Percentiles rank a stretch among this genome's conserved stretches.
Conservation (phyloP, 2,329 filamentous ascomycete species). For the Pochonia chlamydosporia region DNA sequence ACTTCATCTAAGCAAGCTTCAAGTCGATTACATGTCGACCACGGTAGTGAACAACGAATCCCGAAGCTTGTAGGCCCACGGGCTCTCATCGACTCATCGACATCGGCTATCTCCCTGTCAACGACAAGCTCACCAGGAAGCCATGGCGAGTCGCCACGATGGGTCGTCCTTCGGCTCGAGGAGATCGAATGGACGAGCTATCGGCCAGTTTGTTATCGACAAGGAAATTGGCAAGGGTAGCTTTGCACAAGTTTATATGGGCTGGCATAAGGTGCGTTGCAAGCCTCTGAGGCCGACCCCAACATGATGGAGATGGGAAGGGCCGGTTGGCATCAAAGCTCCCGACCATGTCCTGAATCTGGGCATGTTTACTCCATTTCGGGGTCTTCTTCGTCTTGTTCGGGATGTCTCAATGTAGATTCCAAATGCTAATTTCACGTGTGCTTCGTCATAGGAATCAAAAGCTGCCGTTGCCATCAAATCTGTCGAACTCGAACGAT, state of each 20-base stretch:
- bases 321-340: too few species aligned
- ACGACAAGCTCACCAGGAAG: constrained; percentile 27
- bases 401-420: too few species aligned
- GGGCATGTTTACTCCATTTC: too few species aligned
- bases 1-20: constrained; percentile 8
- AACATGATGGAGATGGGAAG: background rate
- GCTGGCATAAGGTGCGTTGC: constrained; percentile 65
- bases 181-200: constrained; percentile 27
- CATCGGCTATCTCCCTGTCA: constrained; percentile 26
- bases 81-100: constrained; percentile 23
- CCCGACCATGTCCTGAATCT: too few species aligned
- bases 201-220: constrained; percentile 77
- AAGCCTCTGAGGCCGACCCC: background rate
- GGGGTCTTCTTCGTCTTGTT: too few species aligned
- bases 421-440: background rate
- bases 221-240: constrained; percentile 95
- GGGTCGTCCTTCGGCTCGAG: constrained; percentile 29
- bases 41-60: constrained; percentile 26
- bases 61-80: constrained; percentile 31
- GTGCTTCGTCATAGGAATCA: constrained; percentile 51
- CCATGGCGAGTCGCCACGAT: constrained; percentile 34
- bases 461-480: constrained; percentile 90
- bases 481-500: constrained; percentile 81
- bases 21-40: constrained; percentile 34
- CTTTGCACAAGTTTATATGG: constrained; percentile 92